Conservation (phyloP, 2,329 filamentous ascomycete genomes). For the Neurospora sp. region DNA sequence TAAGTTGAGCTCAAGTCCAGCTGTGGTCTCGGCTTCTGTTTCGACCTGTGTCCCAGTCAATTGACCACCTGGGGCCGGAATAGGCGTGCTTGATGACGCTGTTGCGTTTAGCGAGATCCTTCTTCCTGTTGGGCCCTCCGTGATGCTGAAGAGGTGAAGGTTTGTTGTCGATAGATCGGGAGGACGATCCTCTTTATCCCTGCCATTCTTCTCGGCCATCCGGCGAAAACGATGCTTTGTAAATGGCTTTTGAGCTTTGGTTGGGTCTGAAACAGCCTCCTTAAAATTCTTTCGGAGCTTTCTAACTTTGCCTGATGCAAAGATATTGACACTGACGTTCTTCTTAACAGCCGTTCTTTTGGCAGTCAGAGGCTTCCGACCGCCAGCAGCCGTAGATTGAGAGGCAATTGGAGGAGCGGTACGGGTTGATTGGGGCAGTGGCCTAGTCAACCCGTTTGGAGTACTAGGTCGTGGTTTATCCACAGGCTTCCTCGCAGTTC, state of each 20-base stretch:
- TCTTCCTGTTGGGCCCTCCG: constrained; percentile 13
- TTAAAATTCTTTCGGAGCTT: constrained; percentile 28
- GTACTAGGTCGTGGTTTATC: constrained; percentile 5
- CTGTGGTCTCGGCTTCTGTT: not conserved
- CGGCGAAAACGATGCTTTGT: constrained; percentile 27
- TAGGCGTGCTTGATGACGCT: not conserved
- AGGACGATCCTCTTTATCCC: constrained; percentile 34
- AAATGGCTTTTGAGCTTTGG: constrained; percentile 32
- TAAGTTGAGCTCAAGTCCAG: not conserved
- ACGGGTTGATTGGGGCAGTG: constrained; percentile 7
- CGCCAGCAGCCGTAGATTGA: not conserved
- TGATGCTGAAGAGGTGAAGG: constrained; percentile 20
- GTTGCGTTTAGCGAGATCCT: not conserved
- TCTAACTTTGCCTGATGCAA: constrained; percentile 30
- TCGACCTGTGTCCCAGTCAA: not conserved
- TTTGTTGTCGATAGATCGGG: constrained; percentile 20
- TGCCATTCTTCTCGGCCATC: constrained; percentile 31
- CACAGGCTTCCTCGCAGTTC: constrained; percentile 14
- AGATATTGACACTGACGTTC: constrained; percentile 30
- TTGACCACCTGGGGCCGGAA: not conserved
- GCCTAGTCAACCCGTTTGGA: constrained; percentile 4
- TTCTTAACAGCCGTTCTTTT: constrained; percentile 10
- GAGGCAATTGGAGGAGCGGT: not conserved
- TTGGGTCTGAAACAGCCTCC: constrained; percentile 31
- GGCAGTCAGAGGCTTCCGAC: constrained; percentile 9